Conservation (phyloP, 2,329 filamentous ascomycete genomes). For the Aspergillus sp. region DNA sequence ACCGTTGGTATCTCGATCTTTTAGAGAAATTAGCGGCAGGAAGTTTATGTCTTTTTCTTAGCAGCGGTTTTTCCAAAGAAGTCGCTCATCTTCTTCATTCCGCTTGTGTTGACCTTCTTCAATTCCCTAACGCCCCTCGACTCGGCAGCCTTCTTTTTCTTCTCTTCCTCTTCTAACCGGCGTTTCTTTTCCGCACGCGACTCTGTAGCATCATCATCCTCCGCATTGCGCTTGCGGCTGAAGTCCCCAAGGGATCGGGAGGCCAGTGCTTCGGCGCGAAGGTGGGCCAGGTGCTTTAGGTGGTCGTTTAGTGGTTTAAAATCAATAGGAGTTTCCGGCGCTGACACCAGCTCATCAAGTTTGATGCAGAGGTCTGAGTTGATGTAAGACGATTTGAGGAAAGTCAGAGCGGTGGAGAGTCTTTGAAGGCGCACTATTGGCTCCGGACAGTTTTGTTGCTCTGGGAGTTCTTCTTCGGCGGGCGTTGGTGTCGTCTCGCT, state of each 20-base stretch:
- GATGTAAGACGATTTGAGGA: constrained; percentile 52
- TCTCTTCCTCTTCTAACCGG: constrained; percentile 85
- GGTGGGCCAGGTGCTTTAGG: constrained; percentile 61
- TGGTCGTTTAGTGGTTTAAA: constrained; percentile 73
- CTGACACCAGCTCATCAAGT: constrained; percentile 40
- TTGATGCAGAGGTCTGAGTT: constrained; percentile 36
- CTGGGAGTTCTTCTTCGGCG: constrained; percentile 13
- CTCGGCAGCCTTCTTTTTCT: constrained; percentile 72
- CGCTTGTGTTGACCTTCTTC: constrained; percentile 84
- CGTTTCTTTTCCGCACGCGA: constrained; percentile 75
- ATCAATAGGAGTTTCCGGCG: constrained; percentile 52
- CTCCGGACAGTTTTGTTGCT: constrained; percentile 31
- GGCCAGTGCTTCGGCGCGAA: constrained; percentile 70
- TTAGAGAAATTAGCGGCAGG: neutral
- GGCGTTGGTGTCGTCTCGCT: constrained; percentile 31
- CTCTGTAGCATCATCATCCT: constrained; percentile 46
- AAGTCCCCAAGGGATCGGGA: constrained; percentile 58
- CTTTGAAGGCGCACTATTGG: constrained; percentile 46
- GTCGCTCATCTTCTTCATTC: constrained; percentile 95
- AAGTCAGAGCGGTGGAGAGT: constrained; percentile 50
- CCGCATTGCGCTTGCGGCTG: constrained; percentile 40
- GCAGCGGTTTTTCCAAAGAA: constrained; percentile 74
- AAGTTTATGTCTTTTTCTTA: constrained; percentile 34
- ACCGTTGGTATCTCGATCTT: neutral
- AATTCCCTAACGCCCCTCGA: constrained; percentile 76